Percentiles rank a stretch among this genome's conserved stretches.
These are phyloP conservation scores for Proliferodiscus dingleyae DNA, from an alignment of 2,329 filamentous ascomycete genomes.

Conservation along the genomic window DNA sequence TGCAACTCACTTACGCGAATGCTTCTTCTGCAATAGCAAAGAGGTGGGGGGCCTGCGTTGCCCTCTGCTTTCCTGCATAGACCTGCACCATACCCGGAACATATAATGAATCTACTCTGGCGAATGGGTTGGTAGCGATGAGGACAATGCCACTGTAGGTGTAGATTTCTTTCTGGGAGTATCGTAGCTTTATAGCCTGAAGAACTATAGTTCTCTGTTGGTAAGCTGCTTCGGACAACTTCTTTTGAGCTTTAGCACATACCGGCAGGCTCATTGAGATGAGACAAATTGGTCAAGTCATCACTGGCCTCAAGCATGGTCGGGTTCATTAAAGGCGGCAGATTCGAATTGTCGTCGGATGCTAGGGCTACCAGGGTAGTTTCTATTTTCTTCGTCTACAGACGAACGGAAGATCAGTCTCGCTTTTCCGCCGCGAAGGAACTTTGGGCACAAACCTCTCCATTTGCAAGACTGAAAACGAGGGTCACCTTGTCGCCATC, in stretches of 20 bases:
- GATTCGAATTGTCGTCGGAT: constrained; percentile 67
- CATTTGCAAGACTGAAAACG: constrained; percentile 85
- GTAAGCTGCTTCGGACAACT: constrained; percentile 7
- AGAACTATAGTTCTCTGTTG: constrained; percentile 58
- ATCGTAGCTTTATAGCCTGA: constrained; percentile 95
- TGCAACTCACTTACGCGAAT: constrained; percentile 67
- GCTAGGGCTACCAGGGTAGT: constrained; percentile 72
- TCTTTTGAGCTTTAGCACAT: constrained; percentile 32
- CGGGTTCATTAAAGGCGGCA: constrained; percentile 96
- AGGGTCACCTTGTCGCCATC: constrained; percentile 84
- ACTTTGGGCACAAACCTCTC: constrained; percentile 60
- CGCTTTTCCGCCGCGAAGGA: constrained; percentile 8
- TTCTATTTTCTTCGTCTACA: constrained; percentile 71
- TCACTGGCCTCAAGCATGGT: constrained; percentile 98
- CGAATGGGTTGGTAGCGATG: constrained; percentile 97
- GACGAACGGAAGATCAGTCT: constrained; percentile 21
- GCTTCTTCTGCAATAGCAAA: constrained; percentile 99
- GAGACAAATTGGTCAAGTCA: constrained; percentile 93
- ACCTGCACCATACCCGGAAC: constrained; percentile 99
- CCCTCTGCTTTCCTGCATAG: constrained; percentile 93
- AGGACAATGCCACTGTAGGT: constrained; percentile 98
- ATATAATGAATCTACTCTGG: constrained; percentile 94
- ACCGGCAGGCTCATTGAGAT: constrained; percentile 98
- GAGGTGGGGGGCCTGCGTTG: constrained; percentile 93
- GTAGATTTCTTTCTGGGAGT: constrained; percentile 98